phyloP scores from a whole-genome alignment of 169 alveolate species.

The Plasmodium coatneyi region DNA sequence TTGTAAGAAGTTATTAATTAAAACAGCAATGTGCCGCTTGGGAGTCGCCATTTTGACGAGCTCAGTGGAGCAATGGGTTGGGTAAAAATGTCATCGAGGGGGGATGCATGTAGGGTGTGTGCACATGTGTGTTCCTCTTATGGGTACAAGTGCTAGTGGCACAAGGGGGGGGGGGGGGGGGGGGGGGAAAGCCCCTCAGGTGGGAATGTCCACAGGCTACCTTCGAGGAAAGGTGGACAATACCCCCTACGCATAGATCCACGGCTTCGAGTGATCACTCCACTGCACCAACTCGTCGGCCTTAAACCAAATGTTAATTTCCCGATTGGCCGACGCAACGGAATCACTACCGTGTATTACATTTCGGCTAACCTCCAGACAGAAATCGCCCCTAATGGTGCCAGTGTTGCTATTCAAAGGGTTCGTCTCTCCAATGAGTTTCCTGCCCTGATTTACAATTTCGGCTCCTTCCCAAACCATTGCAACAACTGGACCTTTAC shows the following conservation, averaged over 20 bases:
- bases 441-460: conserved; percentile 95
- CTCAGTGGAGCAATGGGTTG: neutral
- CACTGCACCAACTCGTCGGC: conserved; percentile 92
- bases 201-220: neutral
- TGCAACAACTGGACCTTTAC: conserved; percentile 97
- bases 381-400: conserved; percentile 96
- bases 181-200: neutral
- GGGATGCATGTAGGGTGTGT: neutral
- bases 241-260: conserved; percentile 28
- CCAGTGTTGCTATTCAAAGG: conserved; percentile 85
- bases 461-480: conserved; percentile 98
- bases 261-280: conserved; percentile 71
- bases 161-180: neutral
- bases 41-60: neutral
- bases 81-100: neutral
- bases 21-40: neutral
- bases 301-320: conserved; percentile 96
- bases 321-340: conserved; percentile 94
- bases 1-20: neutral
- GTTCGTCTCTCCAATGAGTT: conserved; percentile 95
- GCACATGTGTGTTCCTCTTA: neutral
- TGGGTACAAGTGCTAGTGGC: neutral
- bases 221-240: neutral
- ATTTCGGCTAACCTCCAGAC: conserved; percentile 95
- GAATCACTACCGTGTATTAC: conserved; percentile 96